Base-by-base conservation (phyloP, 2,329 filamentous ascomycete genomes). In the Penicillium expansum region DNA sequence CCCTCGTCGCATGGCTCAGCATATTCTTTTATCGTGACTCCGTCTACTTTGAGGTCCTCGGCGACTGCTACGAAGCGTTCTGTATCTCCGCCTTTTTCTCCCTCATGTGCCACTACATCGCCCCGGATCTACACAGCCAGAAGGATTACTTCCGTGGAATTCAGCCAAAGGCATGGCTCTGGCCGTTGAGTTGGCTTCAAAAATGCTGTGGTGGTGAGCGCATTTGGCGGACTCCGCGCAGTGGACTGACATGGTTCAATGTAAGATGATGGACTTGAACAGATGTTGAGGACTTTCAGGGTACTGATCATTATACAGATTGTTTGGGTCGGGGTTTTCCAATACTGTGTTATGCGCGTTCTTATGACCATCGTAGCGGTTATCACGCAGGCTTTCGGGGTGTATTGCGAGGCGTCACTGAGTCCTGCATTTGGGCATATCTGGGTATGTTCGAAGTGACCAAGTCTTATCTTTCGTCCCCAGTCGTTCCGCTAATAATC, bases 21-120 rank as follows among this genome's bases (percentile, higher is more conserved):
- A 85, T 90, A 64, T 79, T 83, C 61, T 91, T 83, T 77, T 92
- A 93, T 77, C 83, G 81, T 71, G 84, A 92, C 68, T 85, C 88
- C 47, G 83, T 92, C 58, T 94, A 94, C 76, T 93, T 88, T 71
- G 83, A 91, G 69, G 87, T 93, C 51, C 77, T 92, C 45, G 85
- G 88, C 66, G 89, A 93, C 71, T 92, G 89, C 74, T 94, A 94
- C 74, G 90, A 94, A 76, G 90, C 91, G 11, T 92, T 94, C 68
- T 90, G 89, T 60, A 92, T 94, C 62, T 87, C 89, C 44, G 90
- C 88, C 62, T 95, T 94, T 79, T 94, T 94, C 75, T 62, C 62
- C 43, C 59, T 67, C 22, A 51, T 67, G 60, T 67, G 62, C 42
- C 48, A 59, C 48, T 67, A 67, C 20, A 65, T 64, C 44, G 65